Base-by-base conservation (phyloP, 2,329 filamentous ascomycete genomes). In the Aspergillus neoniger region DNA sequence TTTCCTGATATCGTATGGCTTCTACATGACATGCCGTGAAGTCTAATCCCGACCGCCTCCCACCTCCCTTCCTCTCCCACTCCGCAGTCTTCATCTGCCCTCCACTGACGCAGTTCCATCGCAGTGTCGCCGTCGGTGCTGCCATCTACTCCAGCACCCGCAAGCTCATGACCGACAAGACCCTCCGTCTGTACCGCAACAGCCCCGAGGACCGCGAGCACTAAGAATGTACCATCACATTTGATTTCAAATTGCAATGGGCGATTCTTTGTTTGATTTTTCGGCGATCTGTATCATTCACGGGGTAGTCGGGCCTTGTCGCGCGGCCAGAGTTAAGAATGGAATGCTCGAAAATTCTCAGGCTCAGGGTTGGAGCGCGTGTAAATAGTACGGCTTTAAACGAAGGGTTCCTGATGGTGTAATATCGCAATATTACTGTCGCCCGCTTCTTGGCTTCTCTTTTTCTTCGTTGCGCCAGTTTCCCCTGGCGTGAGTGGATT, bases 141-240 rank as follows among this genome's bases (percentile, higher is more conserved):
- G 95, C 91, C 72, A 78, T 83, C 76, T 98, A 96, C 86, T 95
- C 93, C 61, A 82, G 90, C 80, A 76, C 79, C 76, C 88, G 89
- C 77, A 97, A 98, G 83, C 86, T 99, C 76, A 77, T 86, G 65
- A 87, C 89, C 71, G 95, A 99, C 85, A 94, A 94, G 86, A 96
- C 90, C 72, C 90, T 99, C 72, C 92, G 95, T 76, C 87, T 98
- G 70, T 83, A 83, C 77, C 89, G 92, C 75, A 88, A 91, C 80
- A 84, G 82, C 76, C 77, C 75, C 58, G 72, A 78, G 71, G 74
- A 75, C 64, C 74, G 67, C 67, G 69, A 73, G 61, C 70, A 76
- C 70, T 76, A 75, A 63, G 53, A 70, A 72, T 75, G 73, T 75
- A 75, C 67, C 63, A 74, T 67, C 65, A 66, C 67, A 60, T 68